Percentiles rank a stretch among this genome's conserved stretches.
phyloP scores from a whole-genome alignment of 2,329 filamentous ascomycete genomes.

The Drechslerella dactyloides region DNA sequence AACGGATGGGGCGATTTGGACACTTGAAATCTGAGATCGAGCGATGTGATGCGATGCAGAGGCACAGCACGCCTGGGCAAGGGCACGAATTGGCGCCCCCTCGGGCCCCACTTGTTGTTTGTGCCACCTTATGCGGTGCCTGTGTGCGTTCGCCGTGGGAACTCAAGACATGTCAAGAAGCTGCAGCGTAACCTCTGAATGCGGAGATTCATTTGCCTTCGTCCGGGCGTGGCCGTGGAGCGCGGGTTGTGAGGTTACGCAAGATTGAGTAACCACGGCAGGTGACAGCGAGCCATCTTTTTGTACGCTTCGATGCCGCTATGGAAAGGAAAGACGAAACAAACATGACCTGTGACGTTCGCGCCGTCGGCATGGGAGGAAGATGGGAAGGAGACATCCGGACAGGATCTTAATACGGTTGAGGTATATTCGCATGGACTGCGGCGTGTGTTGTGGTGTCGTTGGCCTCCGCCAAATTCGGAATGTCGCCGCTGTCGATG shows the following conservation, averaged over 20 bases:
- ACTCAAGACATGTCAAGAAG: slow-evolving; percentile 10
- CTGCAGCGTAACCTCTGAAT: slow-evolving; percentile 38
- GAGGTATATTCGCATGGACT: not conserved
- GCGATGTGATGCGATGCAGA: not conserved
- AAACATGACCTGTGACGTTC: not conserved
- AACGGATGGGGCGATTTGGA: not conserved
- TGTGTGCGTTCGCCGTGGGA: slow-evolving; percentile 1
- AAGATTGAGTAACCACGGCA: slow-evolving; percentile 5
- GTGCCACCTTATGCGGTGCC: slow-evolving; percentile 6
- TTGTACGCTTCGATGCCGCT: not conserved
- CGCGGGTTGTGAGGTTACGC: slow-evolving; percentile 18
- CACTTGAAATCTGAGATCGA: not conserved
- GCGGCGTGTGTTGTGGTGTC: not conserved
- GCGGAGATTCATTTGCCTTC: slow-evolving; percentile 12
- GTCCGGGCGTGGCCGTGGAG: not conserved
- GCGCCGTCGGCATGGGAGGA: not conserved
- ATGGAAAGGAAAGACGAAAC: not conserved
- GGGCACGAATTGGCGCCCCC: not conserved
- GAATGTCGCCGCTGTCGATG: not conserved
- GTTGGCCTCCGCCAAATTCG: not conserved
- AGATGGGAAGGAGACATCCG: not conserved
- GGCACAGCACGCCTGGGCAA: not conserved
- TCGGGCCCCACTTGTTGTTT: not conserved
- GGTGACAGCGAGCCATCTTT: slow-evolving; percentile 16
- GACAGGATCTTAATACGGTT: too few species aligned